These are phyloP conservation scores for Thelonectria blattea DNA, from an alignment of 2,329 filamentous ascomycete species.

Conservation along the genomic window DNA sequence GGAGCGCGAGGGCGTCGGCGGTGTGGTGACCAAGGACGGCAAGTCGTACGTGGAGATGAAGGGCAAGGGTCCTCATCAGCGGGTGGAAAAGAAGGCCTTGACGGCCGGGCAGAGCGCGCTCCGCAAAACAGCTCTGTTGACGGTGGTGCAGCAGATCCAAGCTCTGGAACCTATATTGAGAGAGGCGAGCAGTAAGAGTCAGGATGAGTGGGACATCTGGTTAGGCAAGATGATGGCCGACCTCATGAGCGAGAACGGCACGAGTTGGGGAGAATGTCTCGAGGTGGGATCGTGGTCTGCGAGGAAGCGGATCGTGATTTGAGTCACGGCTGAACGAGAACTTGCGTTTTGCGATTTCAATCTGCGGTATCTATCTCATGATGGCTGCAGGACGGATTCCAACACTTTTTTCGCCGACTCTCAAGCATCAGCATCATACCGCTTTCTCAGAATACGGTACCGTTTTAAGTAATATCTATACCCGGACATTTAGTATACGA, in stretches of 20 bases:
- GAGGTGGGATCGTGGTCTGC: conserved; percentile 88
- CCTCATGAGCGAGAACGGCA: conserved; percentile 78
- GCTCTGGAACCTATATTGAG: conserved; percentile 82
- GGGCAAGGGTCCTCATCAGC: conserved; percentile 51
- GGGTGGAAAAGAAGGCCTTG: conserved; percentile 57
- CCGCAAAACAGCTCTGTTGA: conserved; percentile 79
- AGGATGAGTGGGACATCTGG: conserved; percentile 94
- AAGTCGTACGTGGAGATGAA: conserved; percentile 65
- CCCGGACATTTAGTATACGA: conserved; percentile 34
- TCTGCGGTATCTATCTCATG: conserved; percentile 23
- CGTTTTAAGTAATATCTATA: conserved; percentile 74
- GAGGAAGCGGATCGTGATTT: conserved; percentile 62
- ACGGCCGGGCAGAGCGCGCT: conserved; percentile 74
- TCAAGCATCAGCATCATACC: conserved; percentile 65
- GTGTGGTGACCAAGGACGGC: conserved; percentile 64
- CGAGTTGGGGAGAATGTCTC: conserved; percentile 84
- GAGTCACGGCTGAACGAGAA: conserved; percentile 18
- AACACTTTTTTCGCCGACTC: conserved; percentile 4
- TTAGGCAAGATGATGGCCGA: conserved; percentile 85
- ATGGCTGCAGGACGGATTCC: neutral
- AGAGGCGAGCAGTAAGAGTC: conserved; percentile 83
- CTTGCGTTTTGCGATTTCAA: neutral
- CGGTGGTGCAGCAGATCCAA: conserved; percentile 83
- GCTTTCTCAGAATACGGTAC: conserved; percentile 83
- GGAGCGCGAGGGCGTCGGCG: conserved; percentile 78